Evolutionary conservation across 768 basidiomycete genomes (phyloP).

Genomic region (Neoboletus magnificus): DNA sequence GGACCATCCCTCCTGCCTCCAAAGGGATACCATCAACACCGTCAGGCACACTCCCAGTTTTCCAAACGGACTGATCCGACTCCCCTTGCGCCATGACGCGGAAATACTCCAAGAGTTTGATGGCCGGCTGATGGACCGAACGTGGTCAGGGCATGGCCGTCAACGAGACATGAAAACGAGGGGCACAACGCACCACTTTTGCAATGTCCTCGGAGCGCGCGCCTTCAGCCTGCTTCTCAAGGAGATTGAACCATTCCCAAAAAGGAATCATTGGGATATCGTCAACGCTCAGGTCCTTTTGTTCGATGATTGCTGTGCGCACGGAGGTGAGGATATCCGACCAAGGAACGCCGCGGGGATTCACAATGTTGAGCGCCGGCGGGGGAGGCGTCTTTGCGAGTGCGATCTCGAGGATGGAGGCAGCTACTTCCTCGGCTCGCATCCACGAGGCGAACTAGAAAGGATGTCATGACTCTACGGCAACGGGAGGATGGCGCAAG

Average conservation of each 20-base stretch:
- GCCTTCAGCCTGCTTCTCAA: conserved; percentile 26
- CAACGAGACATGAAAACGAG: not conserved
- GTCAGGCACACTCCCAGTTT: not conserved
- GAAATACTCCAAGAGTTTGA: conserved; percentile 32
- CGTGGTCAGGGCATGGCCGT: not conserved
- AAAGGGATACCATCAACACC: not conserved
- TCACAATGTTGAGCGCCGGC: conserved; percentile 35
- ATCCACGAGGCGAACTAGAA: conserved; percentile 34
- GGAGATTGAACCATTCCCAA: conserved; percentile 27
- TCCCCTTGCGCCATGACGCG: conserved; percentile 10
- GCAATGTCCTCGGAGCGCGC: not conserved
- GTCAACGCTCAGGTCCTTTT: conserved; percentile 2
- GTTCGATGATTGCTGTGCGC: conserved; percentile 12
- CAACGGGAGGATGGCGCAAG: not conserved
- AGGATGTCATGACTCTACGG: conserved; percentile 2
- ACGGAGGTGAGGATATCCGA: conserved; percentile 24
- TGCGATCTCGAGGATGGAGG: conserved; percentile 33
- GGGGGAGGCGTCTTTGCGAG: conserved; percentile 19
- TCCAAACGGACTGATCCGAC: not conserved
- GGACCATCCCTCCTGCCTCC: not conserved
- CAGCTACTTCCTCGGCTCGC: conserved; percentile 34
- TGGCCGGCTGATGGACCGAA: conserved; percentile 25
- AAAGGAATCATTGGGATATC: conserved; percentile 26
- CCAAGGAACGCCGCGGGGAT: conserved; percentile 35
- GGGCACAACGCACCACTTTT: not conserved